Evolutionary conservation across 495 filamentous ascomycete species (phyloP), one percentile per base, ranked within the genome.

Genomic region (Xylaria cubensis): DNA sequence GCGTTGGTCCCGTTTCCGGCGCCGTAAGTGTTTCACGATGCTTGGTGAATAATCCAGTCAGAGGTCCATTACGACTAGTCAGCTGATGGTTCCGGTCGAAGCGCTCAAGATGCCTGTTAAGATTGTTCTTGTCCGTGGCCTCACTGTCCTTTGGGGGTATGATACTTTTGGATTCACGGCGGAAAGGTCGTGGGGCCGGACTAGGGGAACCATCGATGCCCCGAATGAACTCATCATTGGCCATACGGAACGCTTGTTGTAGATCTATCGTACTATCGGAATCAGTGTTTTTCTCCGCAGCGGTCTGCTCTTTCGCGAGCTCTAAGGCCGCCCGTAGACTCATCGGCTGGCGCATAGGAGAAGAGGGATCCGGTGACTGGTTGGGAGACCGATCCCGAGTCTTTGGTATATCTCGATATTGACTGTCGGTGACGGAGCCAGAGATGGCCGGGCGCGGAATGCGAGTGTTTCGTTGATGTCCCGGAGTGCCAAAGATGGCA

Each of bases 201-300:
- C 85, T 87, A 55, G 85, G 85, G 17, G 85, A 86, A 5, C 77
- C 83, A 62, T 83, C 80, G 44, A 79, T 81, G 59, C 75, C 80
- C 1, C 67, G 48, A 15, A 24, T 32, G 64, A 73, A 72, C 65
- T 79, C 76, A 8, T 67, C 73, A 36, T 71, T 75, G 8, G 76
- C 77, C 64, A 78, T 76, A 53, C 75, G 63, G 63, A 79, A 78
- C 7, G 77, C 77, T 19, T 74, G 73, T 64, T 68, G 67, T 24
- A 79, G 70, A 44, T 71, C 73, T n/a, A 75, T 63, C 17, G 74
- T 77, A 42, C 74, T 73, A 26, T 77, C 74, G 32, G 50, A 59
- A 21, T 73, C 69, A 8, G 53, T 69, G 8, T 50, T 42, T 55
- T 32, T 19, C 42, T 73, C 74, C 4, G 72, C 72, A 21, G 53